Base-by-base conservation (phyloP, 2,329 filamentous ascomycete genomes). In the Biscogniauxia mediterranea region DNA sequence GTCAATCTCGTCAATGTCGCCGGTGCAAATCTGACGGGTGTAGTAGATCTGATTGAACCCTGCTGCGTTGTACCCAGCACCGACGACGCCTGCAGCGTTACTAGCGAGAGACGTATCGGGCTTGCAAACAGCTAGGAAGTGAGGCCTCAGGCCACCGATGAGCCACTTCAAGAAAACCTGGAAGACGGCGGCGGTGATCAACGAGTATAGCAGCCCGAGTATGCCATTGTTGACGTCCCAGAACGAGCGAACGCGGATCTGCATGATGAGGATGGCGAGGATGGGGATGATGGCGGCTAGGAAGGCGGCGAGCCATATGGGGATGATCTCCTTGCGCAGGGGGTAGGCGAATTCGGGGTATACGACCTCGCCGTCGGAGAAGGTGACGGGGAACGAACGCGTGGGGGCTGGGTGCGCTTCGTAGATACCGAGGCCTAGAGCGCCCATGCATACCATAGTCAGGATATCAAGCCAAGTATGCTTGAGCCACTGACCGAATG, bases 131-230 rank as follows among this genome's bases (percentile, higher is more conserved):
- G 80, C 81, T 20, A 92, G 80, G 77, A 91, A 92, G 73, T 91
- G 86, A 0, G 89, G 89, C n/a, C 88, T 83, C 20, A 89, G 77
- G 15, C 89, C 89, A 15, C 89, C 89, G 64, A 92, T 90, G 51
- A 92, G 82, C 83, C 84, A 89, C 76, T 92, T 92, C 72, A 92
- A 69, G 70, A 91, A 88, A 66, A 92, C 89, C 70, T 92, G 89
- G 77, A 92, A 91, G 55, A 92, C 85, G n/a, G 88, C 86, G 3
- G 87, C 87, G 5, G 82, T 80, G 75, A 91, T 89, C 64, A 91
- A 81, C 0, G 85, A 81, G 78, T 92, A 92, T 0, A 91, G 76
- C 0, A 92, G 82, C 15, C 89, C 89, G 54, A 91, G 81, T 55
- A 87, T 78, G 52, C 84, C 89, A 71, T 92, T 92, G 78, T 91